Base-by-base conservation (phyloP, 176 grass and related monocot genomes). In the Phoenix dactylifera region DNA sequence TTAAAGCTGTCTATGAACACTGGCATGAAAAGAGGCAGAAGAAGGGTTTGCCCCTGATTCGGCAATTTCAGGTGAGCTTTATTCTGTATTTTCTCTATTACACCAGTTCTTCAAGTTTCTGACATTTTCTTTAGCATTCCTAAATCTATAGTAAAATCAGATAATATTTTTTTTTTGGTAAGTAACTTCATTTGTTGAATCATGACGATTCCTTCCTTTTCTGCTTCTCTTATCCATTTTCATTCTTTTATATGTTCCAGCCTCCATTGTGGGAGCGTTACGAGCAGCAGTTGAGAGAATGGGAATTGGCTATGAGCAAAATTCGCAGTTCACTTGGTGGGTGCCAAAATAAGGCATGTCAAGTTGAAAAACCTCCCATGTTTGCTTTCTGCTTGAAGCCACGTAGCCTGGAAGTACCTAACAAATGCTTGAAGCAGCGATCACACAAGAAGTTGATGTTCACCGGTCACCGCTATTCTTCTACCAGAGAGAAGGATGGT, bases 381-480 rank as follows among this genome's bases (percentile, higher is more conserved):
- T 98, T 98, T 48, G 93, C 93, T 17, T 98, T 98, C 76, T 98
- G 93, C 73, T 85, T 98, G 75, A 92, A 30, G 69, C 93, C 93
- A 60, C 88, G 84, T 18, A 84, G 84, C 66, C 79, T 91, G 17
- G 62, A 92, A 71, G 57, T 80, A 70, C 72, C 79, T 24, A 64
- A 88, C 63, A 88, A 82, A 82, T 77, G 66, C 24, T 79, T 76
- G 4, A 87, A 89, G 72, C 85, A 89, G 60, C 82, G 85, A 20
- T 87, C 88, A 39, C 81, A 89, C 77, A 98, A 92, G 73, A 98
- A 80, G 52, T 81, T 98, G 54, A 65, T 85, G 76, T 86, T 69
- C 63, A 78, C 81, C 10, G 76, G 79, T 20, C 78, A 59, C 65
- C 72, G 85, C 58, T 82, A 75, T 64, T 71, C 67, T 67, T 79